phyloP scores from a whole-genome alignment of 2,329 filamentous ascomycete genomes.

The Colletotrichum viniferum region DNA sequence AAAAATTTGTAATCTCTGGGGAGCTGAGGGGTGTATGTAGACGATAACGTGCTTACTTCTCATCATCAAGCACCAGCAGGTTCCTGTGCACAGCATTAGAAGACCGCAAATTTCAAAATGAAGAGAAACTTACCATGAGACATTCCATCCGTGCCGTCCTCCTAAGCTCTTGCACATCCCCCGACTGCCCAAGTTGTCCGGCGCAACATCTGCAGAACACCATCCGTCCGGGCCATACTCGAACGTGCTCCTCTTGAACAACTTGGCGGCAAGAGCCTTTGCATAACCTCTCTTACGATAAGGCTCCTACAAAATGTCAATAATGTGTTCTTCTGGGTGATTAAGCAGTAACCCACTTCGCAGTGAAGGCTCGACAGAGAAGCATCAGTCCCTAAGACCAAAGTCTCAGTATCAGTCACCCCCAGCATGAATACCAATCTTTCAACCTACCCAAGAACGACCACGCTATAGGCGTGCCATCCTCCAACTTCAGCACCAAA shows the following conservation, averaged over 20 bases:
- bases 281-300: slow-evolving; percentile 68
- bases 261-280: slow-evolving; percentile 61
- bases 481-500: slow-evolving; percentile 47
- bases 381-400: slow-evolving; percentile 58
- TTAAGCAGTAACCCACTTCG: background rate
- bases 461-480: slow-evolving; percentile 65
- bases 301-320: slow-evolving; percentile 36
- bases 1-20: background rate
- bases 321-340: background rate
- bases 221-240: slow-evolving; percentile 54
- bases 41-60: background rate
- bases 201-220: slow-evolving; percentile 67
- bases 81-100: background rate
- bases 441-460: slow-evolving; percentile 54
- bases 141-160: slow-evolving; percentile 57
- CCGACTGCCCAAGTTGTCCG: slow-evolving; percentile 64
- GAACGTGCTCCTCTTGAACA: slow-evolving; percentile 56
- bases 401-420: background rate
- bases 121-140: slow-evolving; percentile 60
- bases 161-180: slow-evolving; percentile 66
- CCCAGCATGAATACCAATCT: background rate
- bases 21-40: background rate
- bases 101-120: no score
- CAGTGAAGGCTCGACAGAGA: slow-evolving; percentile 66
- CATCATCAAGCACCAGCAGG: background rate